Percentiles rank a stretch among this genome's conserved stretches.
phyloP scores from a whole-genome alignment of 164 flowering plant genomes.

The Piper longum region DNA sequence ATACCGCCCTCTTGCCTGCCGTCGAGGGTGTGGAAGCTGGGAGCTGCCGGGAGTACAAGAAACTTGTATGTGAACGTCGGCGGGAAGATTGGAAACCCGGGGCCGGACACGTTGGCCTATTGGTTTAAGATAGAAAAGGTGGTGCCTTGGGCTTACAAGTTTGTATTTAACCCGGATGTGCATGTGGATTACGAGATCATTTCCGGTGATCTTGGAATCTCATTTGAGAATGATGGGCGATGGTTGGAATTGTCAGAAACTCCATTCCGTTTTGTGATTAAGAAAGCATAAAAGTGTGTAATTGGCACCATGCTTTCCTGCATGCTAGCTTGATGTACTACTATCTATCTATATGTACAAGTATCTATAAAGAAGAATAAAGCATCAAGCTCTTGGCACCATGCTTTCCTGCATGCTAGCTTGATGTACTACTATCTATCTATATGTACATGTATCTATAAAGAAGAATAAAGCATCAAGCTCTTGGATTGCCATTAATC shows the following conservation, averaged over 20 bases:
- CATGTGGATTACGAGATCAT: constrained; percentile 17
- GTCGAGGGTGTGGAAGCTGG: constrained; percentile 18
- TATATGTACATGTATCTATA: too few species aligned
- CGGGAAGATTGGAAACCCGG: constrained; percentile 23
- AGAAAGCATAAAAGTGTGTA: constrained; percentile 6
- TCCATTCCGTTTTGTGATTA: constrained; percentile 22
- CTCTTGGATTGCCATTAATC: too few species aligned
- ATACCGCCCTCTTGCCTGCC: constrained; percentile 14
- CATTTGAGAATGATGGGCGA: constrained; percentile 15
- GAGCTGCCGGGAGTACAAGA: neutral
- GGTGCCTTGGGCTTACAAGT: constrained; percentile 13
- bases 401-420: too few species aligned
- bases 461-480: too few species aligned
- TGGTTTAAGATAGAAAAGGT: constrained; percentile 14
- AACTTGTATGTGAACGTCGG: constrained; percentile 11
- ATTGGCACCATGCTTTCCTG: too few species aligned
- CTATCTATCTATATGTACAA: too few species aligned
- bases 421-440: too few species aligned
- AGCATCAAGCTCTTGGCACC: too few species aligned
- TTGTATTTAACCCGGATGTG: constrained; percentile 27
- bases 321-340: too few species aligned
- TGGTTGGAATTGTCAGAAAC: constrained; percentile 23
- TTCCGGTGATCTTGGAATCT: constrained; percentile 31
- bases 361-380: too few species aligned
- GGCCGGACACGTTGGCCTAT: constrained; percentile 12